Evolutionary conservation across 495 filamentous ascomycete genomes (phyloP).

Genomic region (Penicillium taxi): DNA sequence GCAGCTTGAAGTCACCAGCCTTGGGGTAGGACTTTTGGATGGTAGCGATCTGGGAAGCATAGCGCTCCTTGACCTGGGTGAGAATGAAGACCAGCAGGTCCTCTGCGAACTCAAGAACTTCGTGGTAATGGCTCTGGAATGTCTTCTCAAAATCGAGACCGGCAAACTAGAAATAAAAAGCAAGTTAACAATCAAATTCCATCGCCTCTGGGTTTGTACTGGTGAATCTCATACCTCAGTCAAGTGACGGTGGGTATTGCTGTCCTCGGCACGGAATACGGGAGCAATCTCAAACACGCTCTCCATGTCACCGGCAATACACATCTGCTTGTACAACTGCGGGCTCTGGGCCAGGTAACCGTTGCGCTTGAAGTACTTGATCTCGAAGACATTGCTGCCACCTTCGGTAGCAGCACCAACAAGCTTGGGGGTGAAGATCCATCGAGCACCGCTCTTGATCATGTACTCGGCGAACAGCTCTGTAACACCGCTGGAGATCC

Average conservation of each 20-base stretch:
- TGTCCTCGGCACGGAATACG: constrained; percentile 95
- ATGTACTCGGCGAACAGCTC: constrained; percentile 77
- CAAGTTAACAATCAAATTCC: constrained; percentile 3
- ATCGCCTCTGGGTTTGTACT: neutral
- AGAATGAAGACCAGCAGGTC: constrained; percentile 84
- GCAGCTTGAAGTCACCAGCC: constrained; percentile 50
- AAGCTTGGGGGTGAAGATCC: constrained; percentile 84
- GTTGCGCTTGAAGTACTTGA: constrained; percentile 81
- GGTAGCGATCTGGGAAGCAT: constrained; percentile 58
- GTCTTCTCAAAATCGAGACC: constrained; percentile 98
- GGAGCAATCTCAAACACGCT: constrained; percentile 84
- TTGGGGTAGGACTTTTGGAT: constrained; percentile 53
- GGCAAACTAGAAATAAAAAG: constrained; percentile 58
- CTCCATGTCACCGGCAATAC: constrained; percentile 86
- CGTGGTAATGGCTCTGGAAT: constrained; percentile 80
- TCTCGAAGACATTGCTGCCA: constrained; percentile 84
- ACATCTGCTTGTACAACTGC: constrained; percentile 94
- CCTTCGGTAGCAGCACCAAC: constrained; percentile 89
- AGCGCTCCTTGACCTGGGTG: constrained; percentile 60
- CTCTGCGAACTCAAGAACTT: constrained; percentile 75
- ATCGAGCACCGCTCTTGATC: constrained; percentile 64
- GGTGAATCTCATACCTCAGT: constrained; percentile 53
- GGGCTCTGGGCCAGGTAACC: constrained; percentile 89
- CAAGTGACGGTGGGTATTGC: constrained; percentile 91
- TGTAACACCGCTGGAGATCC: constrained; percentile 74